Conservation (phyloP, 169 alveolate species). For the Eimeria maxima region DNA sequence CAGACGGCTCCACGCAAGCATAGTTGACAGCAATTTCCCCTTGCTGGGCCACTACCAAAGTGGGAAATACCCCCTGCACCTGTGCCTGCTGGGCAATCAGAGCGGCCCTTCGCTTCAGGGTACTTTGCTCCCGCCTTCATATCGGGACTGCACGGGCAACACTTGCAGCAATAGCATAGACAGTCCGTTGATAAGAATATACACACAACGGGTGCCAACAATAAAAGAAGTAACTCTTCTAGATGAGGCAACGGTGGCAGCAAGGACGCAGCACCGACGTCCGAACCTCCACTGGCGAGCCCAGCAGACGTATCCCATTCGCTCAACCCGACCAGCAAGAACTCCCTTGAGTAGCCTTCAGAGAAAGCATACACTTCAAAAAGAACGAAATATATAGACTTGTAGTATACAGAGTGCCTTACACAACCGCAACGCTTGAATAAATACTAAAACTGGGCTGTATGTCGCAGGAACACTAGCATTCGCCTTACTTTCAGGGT, state of each 20-base stretch:
- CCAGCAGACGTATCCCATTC: conserved; percentile 68
- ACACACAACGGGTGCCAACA: conserved; percentile 52
- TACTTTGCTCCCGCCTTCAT: background rate
- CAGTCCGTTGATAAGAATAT: conserved; percentile 25
- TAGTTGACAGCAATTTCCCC: conserved; percentile 12
- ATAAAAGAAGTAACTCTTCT: conserved; percentile 56
- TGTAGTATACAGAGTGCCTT: background rate
- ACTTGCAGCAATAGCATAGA: conserved; percentile 66
- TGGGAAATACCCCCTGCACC: background rate
- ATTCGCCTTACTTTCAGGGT: conserved; percentile 39
- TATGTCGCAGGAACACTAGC: background rate
- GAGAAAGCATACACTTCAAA: background rate
- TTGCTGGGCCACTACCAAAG: background rate
- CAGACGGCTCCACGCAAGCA: conserved; percentile 68
- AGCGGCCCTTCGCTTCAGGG: background rate
- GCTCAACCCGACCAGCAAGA: conserved; percentile 55
- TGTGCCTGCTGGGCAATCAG: background rate
- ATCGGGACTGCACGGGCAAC: conserved; percentile 60
- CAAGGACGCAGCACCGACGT: conserved; percentile 62
- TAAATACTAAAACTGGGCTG: background rate
- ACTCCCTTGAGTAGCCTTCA: conserved; percentile 63
- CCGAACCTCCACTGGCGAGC: conserved; percentile 54
- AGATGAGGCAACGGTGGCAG: conserved; percentile 69
- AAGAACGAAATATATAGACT: background rate
- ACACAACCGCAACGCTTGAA: background rate